Conservation (phyloP, 768 basidiomycete genomes). For the Lentinula boryana region DNA sequence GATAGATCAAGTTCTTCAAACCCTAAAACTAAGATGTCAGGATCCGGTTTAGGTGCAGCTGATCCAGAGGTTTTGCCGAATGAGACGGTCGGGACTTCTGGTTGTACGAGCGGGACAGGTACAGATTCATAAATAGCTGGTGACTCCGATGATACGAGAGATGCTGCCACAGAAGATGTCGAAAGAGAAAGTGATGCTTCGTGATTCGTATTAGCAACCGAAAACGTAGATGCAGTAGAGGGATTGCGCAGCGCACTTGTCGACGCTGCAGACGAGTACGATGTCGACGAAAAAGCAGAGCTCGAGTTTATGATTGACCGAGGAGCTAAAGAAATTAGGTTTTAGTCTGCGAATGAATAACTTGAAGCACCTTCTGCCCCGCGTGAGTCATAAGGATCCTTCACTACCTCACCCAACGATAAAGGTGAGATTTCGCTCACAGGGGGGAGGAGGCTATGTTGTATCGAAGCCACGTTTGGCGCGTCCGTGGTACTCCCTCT, state of each 20-base stretch:
- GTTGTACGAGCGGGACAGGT: not conserved
- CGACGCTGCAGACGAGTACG: conserved; percentile 2
- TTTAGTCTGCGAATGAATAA: not conserved
- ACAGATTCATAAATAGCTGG: not conserved
- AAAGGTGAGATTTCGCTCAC: conserved; percentile 29
- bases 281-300: not conserved
- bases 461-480: conserved; percentile 5
- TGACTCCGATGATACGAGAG: not conserved
- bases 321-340: not conserved
- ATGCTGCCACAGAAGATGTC: not conserved
- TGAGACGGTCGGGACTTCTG: not conserved
- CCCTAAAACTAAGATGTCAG: conserved; percentile 68
- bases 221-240: not conserved
- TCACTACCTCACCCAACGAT: conserved; percentile 22
- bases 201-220: not conserved
- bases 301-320: not conserved
- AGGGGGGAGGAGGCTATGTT: conserved; percentile 21
- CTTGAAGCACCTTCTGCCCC: not conserved
- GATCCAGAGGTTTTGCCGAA: conserved; percentile 4
- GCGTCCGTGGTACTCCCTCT: conserved; percentile 18
- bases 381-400: conserved; percentile 12
- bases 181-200: not conserved
- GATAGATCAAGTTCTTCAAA: conserved; percentile 82
- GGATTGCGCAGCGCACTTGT: not conserved
- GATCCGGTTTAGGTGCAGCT: conserved; percentile 28